Percentiles rank a stretch among this genome's conserved stretches.
These are phyloP conservation scores for Sugiyamaella sp. DNA, from an alignment of 1,139 yeast species.

Conservation along the genomic window DNA sequence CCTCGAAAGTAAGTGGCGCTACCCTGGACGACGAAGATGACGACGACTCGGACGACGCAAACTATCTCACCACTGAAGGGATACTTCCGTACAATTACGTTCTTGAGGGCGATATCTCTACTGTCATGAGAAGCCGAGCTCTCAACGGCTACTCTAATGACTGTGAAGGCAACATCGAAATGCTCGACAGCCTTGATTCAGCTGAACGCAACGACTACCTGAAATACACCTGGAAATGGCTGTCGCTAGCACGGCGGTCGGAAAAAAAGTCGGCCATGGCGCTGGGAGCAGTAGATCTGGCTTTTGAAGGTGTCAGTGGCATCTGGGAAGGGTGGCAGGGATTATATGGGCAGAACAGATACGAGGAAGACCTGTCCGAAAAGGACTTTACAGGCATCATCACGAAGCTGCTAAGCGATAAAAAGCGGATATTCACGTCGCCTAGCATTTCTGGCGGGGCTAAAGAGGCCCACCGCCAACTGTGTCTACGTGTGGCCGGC, in stretches of 20 bases:
- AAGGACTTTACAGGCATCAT: constrained; percentile 33
- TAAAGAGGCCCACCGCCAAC: constrained; percentile 57
- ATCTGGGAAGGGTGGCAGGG: constrained; percentile 85
- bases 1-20: constrained; percentile 11
- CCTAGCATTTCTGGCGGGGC: constrained; percentile 32
- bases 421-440: constrained; percentile 43
- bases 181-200: constrained; percentile 51
- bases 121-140: constrained; percentile 68
- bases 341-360: constrained; percentile 51
- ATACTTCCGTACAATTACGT: constrained; percentile 32
- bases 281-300: constrained; percentile 71
- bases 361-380: constrained; percentile 29
- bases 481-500: constrained; percentile 85
- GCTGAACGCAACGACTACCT: constrained; percentile 52
- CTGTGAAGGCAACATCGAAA: constrained; percentile 62
- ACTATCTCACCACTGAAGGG: constrained; percentile 33
- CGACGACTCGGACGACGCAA: constrained; percentile 30
- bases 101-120: constrained; percentile 41
- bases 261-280: constrained; percentile 71
- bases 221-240: constrained; percentile 89
- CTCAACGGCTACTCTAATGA: constrained; percentile 72
- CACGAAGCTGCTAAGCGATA: constrained; percentile 28
- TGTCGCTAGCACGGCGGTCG: constrained; percentile 68
- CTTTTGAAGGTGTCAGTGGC: constrained; percentile 85
- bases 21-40: constrained; percentile 31